These are phyloP conservation scores for Phyllachora maydis DNA, from an alignment of 2,329 filamentous ascomycete genomes.

Conservation along the genomic window DNA sequence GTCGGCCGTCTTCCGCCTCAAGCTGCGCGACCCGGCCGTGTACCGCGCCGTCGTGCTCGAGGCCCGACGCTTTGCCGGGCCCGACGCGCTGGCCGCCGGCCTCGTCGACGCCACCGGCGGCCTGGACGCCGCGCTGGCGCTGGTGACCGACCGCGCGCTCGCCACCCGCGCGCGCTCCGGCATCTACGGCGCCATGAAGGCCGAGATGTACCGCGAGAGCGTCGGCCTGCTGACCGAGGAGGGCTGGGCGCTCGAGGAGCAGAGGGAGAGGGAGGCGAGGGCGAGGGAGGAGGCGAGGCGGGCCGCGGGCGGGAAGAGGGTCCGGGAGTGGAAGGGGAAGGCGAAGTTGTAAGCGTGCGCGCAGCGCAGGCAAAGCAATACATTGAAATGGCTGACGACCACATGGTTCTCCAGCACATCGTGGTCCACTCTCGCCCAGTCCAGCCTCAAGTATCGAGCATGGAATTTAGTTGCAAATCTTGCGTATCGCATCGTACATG, in stretches of 20 bases:
- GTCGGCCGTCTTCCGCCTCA: slow-evolving; percentile 53
- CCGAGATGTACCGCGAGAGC: slow-evolving; percentile 53
- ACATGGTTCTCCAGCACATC: too few relatives aligned
- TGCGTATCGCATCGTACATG: too few relatives aligned
- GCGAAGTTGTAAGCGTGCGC: slow-evolving; percentile 21
- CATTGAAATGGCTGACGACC: too few relatives aligned
- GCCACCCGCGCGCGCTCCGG: slow-evolving; percentile 39
- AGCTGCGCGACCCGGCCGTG: slow-evolving; percentile 30
- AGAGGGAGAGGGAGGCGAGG: slow-evolving; percentile 19
- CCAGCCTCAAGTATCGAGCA: too few relatives aligned
- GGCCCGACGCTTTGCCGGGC: slow-evolving; percentile 42
- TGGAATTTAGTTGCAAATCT: too few relatives aligned
- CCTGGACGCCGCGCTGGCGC: slow-evolving; percentile 36
- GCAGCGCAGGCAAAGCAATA: neutral
- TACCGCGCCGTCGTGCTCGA: slow-evolving; percentile 54
- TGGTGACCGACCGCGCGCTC: slow-evolving; percentile 39
- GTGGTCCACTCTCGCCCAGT: too few relatives aligned
- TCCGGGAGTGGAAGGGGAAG: slow-evolving; percentile 24
- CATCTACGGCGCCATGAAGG: slow-evolving; percentile 52
- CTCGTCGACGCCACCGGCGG: slow-evolving; percentile 50
- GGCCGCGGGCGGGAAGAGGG: slow-evolving; percentile 20
- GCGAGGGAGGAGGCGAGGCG: slow-evolving; percentile 18
- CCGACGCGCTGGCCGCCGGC: slow-evolving; percentile 41
- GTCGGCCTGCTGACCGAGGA: slow-evolving; percentile 34
- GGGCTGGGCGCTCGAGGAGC: slow-evolving; percentile 25